Conservation (phyloP, 169 alveolate species). For the Sarcocystis neurona region DNA sequence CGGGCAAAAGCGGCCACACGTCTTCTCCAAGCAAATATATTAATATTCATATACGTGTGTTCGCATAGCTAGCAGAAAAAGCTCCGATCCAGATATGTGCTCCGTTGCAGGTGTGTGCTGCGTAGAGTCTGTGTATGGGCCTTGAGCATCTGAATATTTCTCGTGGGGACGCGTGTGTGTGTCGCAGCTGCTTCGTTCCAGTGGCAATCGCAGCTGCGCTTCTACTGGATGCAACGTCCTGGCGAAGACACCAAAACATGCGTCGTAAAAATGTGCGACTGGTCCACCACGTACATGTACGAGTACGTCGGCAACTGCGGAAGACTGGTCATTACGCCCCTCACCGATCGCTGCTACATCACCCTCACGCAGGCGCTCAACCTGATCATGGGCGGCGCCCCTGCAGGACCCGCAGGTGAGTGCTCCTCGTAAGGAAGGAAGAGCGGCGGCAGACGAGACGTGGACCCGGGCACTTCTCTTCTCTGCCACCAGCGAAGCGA, state of each 20-base stretch:
- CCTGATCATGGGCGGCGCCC: slow-evolving; percentile 92
- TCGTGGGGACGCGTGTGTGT: not conserved
- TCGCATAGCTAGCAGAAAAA: too few relatives aligned
- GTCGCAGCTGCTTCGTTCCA: slow-evolving; percentile 83
- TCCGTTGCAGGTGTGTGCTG: too few relatives aligned
- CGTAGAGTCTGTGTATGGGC: too few relatives aligned
- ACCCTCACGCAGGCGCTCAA: slow-evolving; percentile 92
- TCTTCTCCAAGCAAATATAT: too few relatives aligned
- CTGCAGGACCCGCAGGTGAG: slow-evolving; percentile 93
- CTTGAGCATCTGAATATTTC: not conserved
- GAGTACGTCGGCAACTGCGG: slow-evolving; percentile 97
- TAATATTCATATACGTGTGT: too few relatives aligned
- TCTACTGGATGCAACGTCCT: slow-evolving; percentile 79
- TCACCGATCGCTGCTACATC: slow-evolving; percentile 94
- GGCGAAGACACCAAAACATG: slow-evolving; percentile 80
- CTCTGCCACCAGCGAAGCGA: slow-evolving; percentile 86
- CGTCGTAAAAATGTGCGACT: slow-evolving; percentile 91
- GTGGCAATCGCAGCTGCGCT: slow-evolving; percentile 95
- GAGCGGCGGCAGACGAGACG: slow-evolving; percentile 71
- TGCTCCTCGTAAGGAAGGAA: not conserved
- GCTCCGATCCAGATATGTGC: too few relatives aligned
- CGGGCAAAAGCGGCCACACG: too few relatives aligned
- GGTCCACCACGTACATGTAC: slow-evolving; percentile 90
- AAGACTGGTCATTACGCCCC: slow-evolving; percentile 92
- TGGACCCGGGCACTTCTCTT: slow-evolving; percentile 46